phyloP scores from a whole-genome alignment of 2,329 filamentous ascomycete genomes.

The Hypoxylon sp. region DNA sequence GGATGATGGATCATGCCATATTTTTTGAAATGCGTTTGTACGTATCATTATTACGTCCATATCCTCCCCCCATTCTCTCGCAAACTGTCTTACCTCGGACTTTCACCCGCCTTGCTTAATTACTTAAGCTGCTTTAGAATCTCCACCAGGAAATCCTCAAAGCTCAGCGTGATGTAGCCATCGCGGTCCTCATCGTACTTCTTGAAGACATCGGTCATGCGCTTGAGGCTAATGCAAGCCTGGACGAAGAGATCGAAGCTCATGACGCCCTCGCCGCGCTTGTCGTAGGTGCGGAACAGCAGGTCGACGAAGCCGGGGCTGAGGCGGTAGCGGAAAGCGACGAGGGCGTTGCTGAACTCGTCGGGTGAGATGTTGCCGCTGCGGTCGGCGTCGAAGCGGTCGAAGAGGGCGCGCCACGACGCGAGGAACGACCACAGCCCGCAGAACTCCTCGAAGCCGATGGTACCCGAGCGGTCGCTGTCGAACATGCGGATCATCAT shows the following conservation, averaged over 20 bases:
- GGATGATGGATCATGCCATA: background rate
- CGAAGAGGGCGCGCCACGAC: constrained; percentile 94
- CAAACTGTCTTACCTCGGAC: background rate
- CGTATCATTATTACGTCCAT: background rate
- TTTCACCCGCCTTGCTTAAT: background rate
- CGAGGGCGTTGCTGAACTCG: constrained; percentile 91
- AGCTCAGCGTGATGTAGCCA: constrained; percentile 88
- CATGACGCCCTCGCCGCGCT: constrained; percentile 77
- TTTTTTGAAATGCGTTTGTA: constrained; percentile 8
- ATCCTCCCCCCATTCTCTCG: background rate
- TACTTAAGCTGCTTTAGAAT: constrained; percentile 74
- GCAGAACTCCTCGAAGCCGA: constrained; percentile 96
- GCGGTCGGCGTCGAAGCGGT: constrained; percentile 91
- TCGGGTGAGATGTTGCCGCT: constrained; percentile 87
- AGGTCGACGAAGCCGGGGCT: constrained; percentile 86
- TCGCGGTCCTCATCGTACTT: constrained; percentile 98
- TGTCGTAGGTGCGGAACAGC: constrained; percentile 92
- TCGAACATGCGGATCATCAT: constrained; percentile 99
- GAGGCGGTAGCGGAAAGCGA: constrained; percentile 94
- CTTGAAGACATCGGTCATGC: constrained; percentile 99
- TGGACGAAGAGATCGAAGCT: constrained; percentile 98
- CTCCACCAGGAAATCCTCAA: constrained; percentile 84
- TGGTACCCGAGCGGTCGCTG: constrained; percentile 87
- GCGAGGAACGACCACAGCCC: constrained; percentile 96
- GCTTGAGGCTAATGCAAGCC: constrained; percentile 94